Conservation (phyloP, 108 stramenopile genomes). For the Aureococcus anophagefferens region DNA sequence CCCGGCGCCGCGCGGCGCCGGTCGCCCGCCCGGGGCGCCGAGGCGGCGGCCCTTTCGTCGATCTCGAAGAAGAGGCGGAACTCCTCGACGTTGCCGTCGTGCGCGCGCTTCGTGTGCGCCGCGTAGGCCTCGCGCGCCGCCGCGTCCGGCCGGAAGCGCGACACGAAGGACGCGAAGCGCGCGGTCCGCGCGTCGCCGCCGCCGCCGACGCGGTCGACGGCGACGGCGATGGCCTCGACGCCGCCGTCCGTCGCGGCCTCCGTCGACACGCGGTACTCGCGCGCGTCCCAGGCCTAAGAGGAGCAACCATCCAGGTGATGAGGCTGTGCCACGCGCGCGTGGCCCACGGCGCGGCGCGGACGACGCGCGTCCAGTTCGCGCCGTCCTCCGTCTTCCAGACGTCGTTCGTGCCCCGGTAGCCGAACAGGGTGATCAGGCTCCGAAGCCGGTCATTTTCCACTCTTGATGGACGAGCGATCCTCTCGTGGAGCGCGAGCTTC, state of each 20-base stretch:
- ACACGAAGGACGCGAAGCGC: background rate
- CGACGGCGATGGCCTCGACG: background rate
- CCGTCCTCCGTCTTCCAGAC: slow-evolving; percentile 51
- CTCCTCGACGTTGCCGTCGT: background rate
- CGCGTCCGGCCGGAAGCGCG: background rate
- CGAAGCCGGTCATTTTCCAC: no score
- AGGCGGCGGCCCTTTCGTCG: no score
- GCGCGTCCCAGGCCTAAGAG: no score
- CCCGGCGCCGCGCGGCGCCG: background rate
- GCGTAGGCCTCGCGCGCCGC: background rate
- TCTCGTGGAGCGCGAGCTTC: no score
- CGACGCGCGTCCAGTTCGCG: slow-evolving; percentile 34
- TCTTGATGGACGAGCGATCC: no score
- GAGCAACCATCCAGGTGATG: no score
- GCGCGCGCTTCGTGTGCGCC: background rate
- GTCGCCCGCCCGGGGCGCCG: no score
- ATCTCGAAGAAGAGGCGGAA: background rate
- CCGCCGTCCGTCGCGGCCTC: background rate
- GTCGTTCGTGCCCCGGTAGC: slow-evolving; percentile 26
- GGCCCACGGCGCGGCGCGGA: background rate
- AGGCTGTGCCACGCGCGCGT: no score
- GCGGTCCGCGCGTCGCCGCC: background rate
- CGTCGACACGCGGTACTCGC: no score
- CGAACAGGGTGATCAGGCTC: no score
- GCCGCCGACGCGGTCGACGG: background rate